Evolutionary conservation across 208 protist species (phyloP).

Genomic region (Trypanosoma caninum): DNA sequence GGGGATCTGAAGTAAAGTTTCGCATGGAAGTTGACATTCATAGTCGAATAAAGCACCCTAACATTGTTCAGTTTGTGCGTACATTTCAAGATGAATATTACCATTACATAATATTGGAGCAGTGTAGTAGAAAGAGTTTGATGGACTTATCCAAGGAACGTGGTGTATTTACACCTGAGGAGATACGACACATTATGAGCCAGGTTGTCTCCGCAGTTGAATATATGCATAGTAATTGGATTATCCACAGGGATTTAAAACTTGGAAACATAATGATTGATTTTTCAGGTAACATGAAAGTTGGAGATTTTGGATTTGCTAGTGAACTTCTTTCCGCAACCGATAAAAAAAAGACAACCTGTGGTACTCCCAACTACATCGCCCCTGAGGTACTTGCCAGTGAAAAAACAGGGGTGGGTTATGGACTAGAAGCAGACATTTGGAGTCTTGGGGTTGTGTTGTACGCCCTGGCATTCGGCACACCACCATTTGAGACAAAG

Average conservation of each 20-base stretch:
- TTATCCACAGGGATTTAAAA: constrained; percentile 89
- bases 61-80: constrained; percentile 62
- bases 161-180: constrained; percentile 36
- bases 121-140: constrained; percentile 45
- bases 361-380: constrained; percentile 97
- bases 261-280: constrained; percentile 92
- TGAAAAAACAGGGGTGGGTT: constrained; percentile 46
- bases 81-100: constrained; percentile 61
- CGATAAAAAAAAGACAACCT: constrained; percentile 73
- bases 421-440: constrained; percentile 93
- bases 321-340: constrained; percentile 29
- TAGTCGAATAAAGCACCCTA: constrained; percentile 49
- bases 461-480: constrained; percentile 86
- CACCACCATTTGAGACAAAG: constrained; percentile 77
- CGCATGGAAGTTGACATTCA: constrained; percentile 67
- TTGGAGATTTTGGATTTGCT: constrained; percentile 93
- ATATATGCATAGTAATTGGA: constrained; percentile 72
- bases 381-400: constrained; percentile 84
- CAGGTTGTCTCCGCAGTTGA: constrained; percentile 81
- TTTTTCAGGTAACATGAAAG: constrained; percentile 72
- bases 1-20: constrained; percentile 44
- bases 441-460: constrained; percentile 93
- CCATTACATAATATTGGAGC: constrained; percentile 76
- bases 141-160: constrained; percentile 47
- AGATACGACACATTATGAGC: constrained; percentile 77